Percentiles rank a stretch among this genome's conserved stretches.
Conservation (phyloP, 1,284 basidiomycete genomes). For the Leccinum huronense region DNA sequence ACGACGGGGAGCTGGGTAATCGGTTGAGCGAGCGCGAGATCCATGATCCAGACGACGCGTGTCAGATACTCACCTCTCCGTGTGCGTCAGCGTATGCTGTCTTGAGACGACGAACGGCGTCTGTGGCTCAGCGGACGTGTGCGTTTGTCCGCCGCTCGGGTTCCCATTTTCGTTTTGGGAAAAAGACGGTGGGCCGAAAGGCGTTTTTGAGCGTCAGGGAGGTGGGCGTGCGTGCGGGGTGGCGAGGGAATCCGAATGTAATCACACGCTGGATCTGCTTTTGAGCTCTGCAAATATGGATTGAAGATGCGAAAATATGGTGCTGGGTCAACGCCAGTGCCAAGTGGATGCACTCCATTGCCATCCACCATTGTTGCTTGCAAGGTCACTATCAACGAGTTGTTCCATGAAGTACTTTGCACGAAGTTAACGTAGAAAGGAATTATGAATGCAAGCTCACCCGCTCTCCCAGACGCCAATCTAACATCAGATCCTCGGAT, state of each 20-base stretch:
- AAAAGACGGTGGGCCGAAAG: constrained; percentile 81
- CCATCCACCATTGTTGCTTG: constrained; percentile 88
- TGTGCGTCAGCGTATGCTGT: constrained; percentile 47
- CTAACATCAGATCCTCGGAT: constrained; percentile 86
- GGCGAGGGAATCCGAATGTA: constrained; percentile 82
- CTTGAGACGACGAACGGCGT: constrained; percentile 60
- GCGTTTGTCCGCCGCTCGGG: constrained; percentile 65
- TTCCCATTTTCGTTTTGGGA: constrained; percentile 70
- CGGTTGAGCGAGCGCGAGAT: background rate
- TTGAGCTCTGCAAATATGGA: constrained; percentile 64
- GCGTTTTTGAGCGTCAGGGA: constrained; percentile 67
- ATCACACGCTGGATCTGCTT: constrained; percentile 81
- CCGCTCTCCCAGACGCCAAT: constrained; percentile 85
- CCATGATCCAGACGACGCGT: background rate
- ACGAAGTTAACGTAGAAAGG: constrained; percentile 6
- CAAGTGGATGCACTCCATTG: constrained; percentile 72
- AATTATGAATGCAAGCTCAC: constrained; percentile 40
- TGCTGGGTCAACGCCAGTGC: constrained; percentile 72
- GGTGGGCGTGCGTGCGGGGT: constrained; percentile 66
- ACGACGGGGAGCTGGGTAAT: constrained; percentile 67
- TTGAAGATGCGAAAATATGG: constrained; percentile 88
- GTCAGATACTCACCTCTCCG: constrained; percentile 53
- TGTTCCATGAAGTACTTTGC: constrained; percentile 82
- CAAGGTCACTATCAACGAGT: constrained; percentile 86
- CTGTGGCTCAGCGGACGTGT: constrained; percentile 68